Conservation (phyloP, 805 yeast genomes). For the Lachancea cidri region DNA sequence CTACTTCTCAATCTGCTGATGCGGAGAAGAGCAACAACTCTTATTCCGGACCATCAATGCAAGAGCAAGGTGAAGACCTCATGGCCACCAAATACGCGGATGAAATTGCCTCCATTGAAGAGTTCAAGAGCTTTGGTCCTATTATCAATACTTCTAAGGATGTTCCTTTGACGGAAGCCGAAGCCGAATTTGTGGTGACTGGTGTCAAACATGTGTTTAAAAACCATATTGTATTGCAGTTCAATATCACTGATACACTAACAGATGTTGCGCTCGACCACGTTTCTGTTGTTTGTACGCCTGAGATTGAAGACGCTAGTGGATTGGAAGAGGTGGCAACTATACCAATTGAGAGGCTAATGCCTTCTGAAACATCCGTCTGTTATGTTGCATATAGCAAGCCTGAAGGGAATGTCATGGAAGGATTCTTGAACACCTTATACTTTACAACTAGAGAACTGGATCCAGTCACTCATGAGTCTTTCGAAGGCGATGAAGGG, state of each 20-base stretch:
- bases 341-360: constrained; percentile 65
- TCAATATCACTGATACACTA: constrained; percentile 78
- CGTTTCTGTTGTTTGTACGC: constrained; percentile 63
- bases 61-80: constrained; percentile 33
- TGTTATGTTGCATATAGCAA: constrained; percentile 73
- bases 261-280: constrained; percentile 71
- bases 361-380: constrained; percentile 66
- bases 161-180: constrained; percentile 77
- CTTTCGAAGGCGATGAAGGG: constrained; percentile 70
- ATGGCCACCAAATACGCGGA: constrained; percentile 62
- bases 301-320: constrained; percentile 45
- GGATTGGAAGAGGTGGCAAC: constrained; percentile 58
- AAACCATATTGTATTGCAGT: constrained; percentile 71
- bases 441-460: constrained; percentile 75
- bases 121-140: constrained; percentile 66
- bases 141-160: constrained; percentile 64
- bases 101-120: constrained; percentile 66
- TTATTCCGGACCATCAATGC: constrained; percentile 26
- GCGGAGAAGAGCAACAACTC: constrained; percentile 22
- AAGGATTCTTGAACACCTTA: constrained; percentile 59
- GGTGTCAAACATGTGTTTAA: constrained; percentile 81
- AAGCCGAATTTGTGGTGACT: constrained; percentile 86
- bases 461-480: constrained; percentile 63
- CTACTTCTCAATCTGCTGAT: constrained; percentile 15
- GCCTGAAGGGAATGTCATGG: constrained; percentile 45